These are phyloP conservation scores for Neonectria coccinea DNA, from an alignment of 2,329 filamentous ascomycete species.

Conservation along the genomic window DNA sequence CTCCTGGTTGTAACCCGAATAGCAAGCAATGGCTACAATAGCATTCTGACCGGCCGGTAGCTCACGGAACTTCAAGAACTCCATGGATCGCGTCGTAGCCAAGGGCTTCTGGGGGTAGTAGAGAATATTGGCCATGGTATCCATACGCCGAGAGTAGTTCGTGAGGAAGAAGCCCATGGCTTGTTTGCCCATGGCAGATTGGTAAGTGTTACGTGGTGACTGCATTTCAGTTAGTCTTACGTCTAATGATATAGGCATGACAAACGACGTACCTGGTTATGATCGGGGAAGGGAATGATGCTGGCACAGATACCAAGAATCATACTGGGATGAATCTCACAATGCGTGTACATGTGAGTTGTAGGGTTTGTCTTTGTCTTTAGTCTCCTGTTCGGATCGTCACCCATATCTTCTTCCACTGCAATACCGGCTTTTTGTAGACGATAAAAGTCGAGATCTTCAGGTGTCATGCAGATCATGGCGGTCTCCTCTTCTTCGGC, in stretches of 20 bases:
- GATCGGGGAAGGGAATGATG: slow-evolving; percentile 99
- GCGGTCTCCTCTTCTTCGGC: slow-evolving; percentile 98
- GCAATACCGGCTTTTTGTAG: slow-evolving; percentile 75
- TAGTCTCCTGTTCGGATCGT: slow-evolving; percentile 84
- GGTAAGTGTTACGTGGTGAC: slow-evolving; percentile 98
- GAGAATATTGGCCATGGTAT: slow-evolving; percentile 99
- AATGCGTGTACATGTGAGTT: slow-evolving; percentile 95
- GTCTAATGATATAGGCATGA: background rate
- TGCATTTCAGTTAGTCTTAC: slow-evolving; percentile 52
- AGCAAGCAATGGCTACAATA: slow-evolving; percentile 96
- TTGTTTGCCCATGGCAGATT: slow-evolving; percentile 99
- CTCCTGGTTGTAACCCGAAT: slow-evolving; percentile 99
- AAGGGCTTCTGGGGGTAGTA: slow-evolving; percentile 99
- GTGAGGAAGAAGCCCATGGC: slow-evolving; percentile 99
- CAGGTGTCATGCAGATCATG: slow-evolving; percentile 99
- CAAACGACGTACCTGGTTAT: slow-evolving; percentile 78
- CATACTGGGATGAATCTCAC: slow-evolving; percentile 99
- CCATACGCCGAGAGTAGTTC: slow-evolving; percentile 97
- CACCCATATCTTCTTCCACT: slow-evolving; percentile 69
- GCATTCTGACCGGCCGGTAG: slow-evolving; percentile 97
- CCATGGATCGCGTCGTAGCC: slow-evolving; percentile 96
- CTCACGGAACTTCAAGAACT: slow-evolving; percentile 98
- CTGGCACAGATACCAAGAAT: slow-evolving; percentile 98
- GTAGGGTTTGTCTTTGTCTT: slow-evolving; percentile 89
- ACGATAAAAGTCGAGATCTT: slow-evolving; percentile 86